Evolutionary conservation across 257 asterid species (phyloP).

Genomic region (Cinchona pubescens): DNA sequence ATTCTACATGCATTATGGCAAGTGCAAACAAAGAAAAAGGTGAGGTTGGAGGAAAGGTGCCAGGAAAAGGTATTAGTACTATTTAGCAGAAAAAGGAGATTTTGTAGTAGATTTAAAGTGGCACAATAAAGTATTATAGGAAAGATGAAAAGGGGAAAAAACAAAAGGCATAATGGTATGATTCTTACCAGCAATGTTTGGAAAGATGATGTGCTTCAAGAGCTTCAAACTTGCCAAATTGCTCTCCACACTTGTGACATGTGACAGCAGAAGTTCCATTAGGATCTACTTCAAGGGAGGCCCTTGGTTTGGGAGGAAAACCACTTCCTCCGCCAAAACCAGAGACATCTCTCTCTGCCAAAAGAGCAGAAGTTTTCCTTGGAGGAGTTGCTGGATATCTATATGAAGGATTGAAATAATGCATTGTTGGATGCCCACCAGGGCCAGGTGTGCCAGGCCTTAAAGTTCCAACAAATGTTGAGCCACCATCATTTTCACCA

Average conservation of each 20-base stretch:
- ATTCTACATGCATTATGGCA: neutral
- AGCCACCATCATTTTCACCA: constrained; percentile 26
- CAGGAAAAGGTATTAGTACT: neutral
- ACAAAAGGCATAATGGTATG: constrained; percentile 2
- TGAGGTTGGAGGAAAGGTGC: neutral
- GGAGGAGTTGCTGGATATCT: constrained; percentile 44
- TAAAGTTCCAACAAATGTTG: constrained; percentile 51
- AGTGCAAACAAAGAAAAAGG: neutral
- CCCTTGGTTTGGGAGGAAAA: constrained; percentile 33
- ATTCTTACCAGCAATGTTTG: constrained; percentile 71
- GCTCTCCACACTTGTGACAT: constrained; percentile 87
- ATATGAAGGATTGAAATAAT: constrained; percentile 57
- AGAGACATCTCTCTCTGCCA: constrained; percentile 32
- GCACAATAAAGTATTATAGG: constrained; percentile 8
- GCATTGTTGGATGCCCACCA: constrained; percentile 59
- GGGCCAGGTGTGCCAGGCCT: constrained; percentile 88
- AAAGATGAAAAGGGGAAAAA: neutral
- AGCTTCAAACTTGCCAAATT: constrained; percentile 73
- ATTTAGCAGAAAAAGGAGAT: neutral
- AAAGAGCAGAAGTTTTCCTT: constrained; percentile 35
- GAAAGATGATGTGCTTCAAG: constrained; percentile 86
- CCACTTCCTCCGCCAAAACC: constrained; percentile 24
- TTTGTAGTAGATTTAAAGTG: neutral
- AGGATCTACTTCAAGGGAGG: constrained; percentile 37
- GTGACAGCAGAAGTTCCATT: constrained; percentile 36